A percentile compares a stretch with the other conserved stretches of the same genome.
Evolutionary conservation across 768 basidiomycete species (phyloP).

Genomic region (Lactarius sanguifluus): DNA sequence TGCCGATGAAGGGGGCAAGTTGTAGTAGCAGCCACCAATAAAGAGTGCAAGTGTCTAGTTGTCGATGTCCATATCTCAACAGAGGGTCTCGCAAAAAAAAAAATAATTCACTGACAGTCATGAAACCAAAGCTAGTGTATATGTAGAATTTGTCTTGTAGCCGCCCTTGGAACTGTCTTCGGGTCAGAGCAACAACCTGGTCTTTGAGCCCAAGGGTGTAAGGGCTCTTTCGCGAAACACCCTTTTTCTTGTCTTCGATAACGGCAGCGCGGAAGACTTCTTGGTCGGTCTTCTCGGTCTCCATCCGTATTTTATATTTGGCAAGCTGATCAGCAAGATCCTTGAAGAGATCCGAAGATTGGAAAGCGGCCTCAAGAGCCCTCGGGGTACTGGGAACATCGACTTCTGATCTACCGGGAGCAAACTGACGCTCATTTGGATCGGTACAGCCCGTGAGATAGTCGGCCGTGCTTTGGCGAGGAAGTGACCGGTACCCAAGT

Average conservation of each 20-base stretch:
- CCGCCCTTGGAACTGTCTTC: constrained; percentile 70
- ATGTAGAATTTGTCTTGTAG: constrained; percentile 80
- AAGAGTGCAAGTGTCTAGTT: constrained; percentile 49
- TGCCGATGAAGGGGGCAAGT: constrained; percentile 67
- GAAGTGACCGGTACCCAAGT: constrained; percentile 71
- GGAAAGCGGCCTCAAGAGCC: constrained; percentile 64
- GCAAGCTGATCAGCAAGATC: constrained; percentile 48
- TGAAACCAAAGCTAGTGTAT: constrained; percentile 63
- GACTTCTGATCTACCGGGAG: constrained; percentile 53
- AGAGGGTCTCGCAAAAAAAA: constrained; percentile 40
- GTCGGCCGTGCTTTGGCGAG: constrained; percentile 87
- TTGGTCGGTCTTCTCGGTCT: constrained; percentile 63
- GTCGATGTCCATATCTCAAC: neutral
- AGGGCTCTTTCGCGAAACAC: constrained; percentile 75
- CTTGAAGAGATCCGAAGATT: constrained; percentile 45
- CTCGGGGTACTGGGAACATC: constrained; percentile 69
- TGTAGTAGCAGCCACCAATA: constrained; percentile 72
- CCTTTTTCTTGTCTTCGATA: constrained; percentile 72
- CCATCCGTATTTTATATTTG: constrained; percentile 56
- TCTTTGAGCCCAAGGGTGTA: constrained; percentile 80
- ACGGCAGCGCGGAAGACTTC: constrained; percentile 78
- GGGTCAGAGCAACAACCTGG: constrained; percentile 70
- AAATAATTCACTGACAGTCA: constrained; percentile 54
- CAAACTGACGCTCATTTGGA: constrained; percentile 80
- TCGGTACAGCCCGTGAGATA: constrained; percentile 85